Evolutionary conservation across 768 basidiomycete species (phyloP).

Genomic region (Agrocybe praecox): DNA sequence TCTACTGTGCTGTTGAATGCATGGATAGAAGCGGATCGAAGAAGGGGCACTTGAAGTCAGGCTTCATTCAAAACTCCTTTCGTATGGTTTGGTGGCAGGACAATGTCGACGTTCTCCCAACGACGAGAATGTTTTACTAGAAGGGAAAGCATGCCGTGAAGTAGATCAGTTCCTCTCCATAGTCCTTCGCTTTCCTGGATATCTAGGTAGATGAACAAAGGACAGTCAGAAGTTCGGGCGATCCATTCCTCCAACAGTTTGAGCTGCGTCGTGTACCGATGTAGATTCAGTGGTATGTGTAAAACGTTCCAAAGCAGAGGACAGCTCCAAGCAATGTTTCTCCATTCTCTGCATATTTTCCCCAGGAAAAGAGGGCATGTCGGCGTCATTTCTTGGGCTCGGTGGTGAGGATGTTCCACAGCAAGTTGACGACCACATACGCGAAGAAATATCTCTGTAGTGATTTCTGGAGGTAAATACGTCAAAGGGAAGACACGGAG

Average conservation of each 20-base stretch:
- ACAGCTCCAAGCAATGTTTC: background rate
- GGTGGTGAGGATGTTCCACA: background rate
- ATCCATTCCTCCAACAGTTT: background rate
- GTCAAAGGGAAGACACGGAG: background rate
- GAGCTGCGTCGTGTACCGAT: background rate
- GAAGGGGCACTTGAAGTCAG: background rate
- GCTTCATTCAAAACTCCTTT: conserved; percentile 2
- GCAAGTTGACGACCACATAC: background rate
- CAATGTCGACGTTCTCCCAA: background rate
- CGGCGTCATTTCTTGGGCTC: background rate
- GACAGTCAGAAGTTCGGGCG: background rate
- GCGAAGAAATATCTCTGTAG: conserved; percentile 1
- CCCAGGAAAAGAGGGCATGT: background rate
- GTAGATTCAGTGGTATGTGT: background rate
- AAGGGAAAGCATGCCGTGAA: background rate
- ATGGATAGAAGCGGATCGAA: background rate
- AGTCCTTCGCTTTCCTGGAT: conserved; percentile 1
- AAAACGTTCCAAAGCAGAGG: conserved; percentile 1
- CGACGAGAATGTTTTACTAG: background rate
- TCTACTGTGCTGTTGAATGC: background rate
- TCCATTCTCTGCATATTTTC: conserved; percentile 1
- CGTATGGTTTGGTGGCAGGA: background rate
- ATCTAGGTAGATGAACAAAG: conserved; percentile 1
- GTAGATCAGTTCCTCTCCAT: background rate
- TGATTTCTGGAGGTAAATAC: background rate